A percentile compares a stretch with the other conserved stretches of the same genome.
These are phyloP conservation scores for Kitagawia praeruptora DNA, from an alignment of 129 eudicot genomes.

Conservation along the genomic window DNA sequence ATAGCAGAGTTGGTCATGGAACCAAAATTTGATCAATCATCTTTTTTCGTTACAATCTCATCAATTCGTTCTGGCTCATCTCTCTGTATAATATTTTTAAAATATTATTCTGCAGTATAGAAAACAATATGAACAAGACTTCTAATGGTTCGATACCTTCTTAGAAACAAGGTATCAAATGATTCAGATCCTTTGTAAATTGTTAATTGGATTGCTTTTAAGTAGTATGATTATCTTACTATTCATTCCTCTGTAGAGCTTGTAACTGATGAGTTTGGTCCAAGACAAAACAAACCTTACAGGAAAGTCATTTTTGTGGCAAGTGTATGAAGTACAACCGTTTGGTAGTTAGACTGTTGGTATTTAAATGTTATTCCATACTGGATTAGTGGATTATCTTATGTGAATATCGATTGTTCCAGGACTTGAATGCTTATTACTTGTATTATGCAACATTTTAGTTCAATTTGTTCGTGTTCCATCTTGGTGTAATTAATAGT, in stretches of 20 bases:
- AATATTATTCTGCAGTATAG: conserved; percentile 54
- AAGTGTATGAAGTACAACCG: neutral
- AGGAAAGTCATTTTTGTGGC: conserved; percentile 4
- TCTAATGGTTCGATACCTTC: conserved; percentile 48
- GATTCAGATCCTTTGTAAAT: conserved; percentile 1
- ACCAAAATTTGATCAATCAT: neutral
- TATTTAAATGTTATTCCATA: no score
- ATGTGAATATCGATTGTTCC: no score
- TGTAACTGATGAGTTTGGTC: neutral
- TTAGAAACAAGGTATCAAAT: conserved; percentile 59
- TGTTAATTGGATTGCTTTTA: neutral
- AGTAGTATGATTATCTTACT: neutral
- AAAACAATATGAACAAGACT: conserved; percentile 37
- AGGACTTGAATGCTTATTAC: no score
- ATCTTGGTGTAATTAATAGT: no score
- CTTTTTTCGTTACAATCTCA: neutral
- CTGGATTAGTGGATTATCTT: no score
- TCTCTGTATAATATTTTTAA: neutral
- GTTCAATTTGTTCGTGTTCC: no score
- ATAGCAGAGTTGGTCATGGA: neutral
- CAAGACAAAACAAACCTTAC: conserved; percentile 3
- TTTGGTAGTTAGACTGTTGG: neutral
- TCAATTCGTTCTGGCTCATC: neutral
- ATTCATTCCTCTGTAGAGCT: neutral
- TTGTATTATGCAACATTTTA: no score